Base-by-base conservation (phyloP, 2,329 filamentous ascomycete species). In the Penicillium decumbens region DNA sequence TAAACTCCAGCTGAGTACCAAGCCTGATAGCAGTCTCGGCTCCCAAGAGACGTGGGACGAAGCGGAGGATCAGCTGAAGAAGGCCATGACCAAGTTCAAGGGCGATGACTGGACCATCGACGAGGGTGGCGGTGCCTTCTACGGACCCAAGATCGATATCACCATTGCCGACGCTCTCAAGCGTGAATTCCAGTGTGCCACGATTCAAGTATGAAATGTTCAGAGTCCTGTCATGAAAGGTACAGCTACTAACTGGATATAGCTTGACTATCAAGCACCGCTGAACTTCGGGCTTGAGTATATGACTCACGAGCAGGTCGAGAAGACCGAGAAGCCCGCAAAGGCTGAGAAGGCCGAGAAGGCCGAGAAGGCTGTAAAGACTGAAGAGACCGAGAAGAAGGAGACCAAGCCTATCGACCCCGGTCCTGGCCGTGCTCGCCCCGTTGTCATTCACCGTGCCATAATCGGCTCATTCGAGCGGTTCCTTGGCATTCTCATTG, bases 81-180 rank as follows among this genome's bases (percentile, higher is more conserved):
- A 84, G 53, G 89, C 91, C 15, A 78, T 98, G 42, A 81, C 93
- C 57, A 80, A 84, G 55, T 97, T 96, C 70, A 79, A 82, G 49
- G 73, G 85, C 52, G 79, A 83, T 29, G 77, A 83, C 56, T 98
- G 93, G 93, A 87, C 89, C 69, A 77, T 95, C 44, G 95, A 97
- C 72, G 87, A 89, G 52, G 93, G 92, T 49, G 93, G 98, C 63
- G 93, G 93, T 66, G 93, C 93, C 45, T 98, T 97, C 75, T 98
- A 98, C 70, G 93, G 93, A 1, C 93, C 93, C 44, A 98, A 98
- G 81, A 95, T 97, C 62, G 93, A 98, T 64, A 93, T 98, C 65
- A 95, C 89, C 54, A 91, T 98, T 65, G 85, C 84, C 44, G 92
- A 96, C 72, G 89, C 89, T 40, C 77, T 96, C 59, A 83, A 84